phyloP scores from a whole-genome alignment of 2,329 filamentous ascomycete genomes.

The Amesomyces nigricolor region DNA sequence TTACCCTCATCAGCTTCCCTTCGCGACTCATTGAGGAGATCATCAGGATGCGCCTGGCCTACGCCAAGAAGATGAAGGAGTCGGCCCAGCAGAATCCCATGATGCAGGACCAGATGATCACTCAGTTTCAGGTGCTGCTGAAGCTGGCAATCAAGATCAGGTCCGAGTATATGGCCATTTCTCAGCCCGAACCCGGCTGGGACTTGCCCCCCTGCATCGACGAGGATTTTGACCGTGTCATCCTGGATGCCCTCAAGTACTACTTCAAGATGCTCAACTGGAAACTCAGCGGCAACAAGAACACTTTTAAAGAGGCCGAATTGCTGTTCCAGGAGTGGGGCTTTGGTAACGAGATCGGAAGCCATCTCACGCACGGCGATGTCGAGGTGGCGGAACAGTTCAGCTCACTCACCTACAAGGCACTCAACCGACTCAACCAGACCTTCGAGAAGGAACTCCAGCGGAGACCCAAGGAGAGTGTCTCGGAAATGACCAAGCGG shows the following conservation, averaged over 20 bases:
- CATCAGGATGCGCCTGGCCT: slow-evolving; percentile 83
- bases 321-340: slow-evolving; percentile 97
- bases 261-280: slow-evolving; percentile 99
- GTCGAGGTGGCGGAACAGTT: slow-evolving; percentile 98
- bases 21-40: slow-evolving; percentile 95
- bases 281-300: slow-evolving; percentile 96
- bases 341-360: slow-evolving; percentile 89
- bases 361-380: slow-evolving; percentile 86
- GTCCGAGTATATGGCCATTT: slow-evolving; percentile 76
- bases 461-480: slow-evolving; percentile 74
- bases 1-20: slow-evolving; percentile 95
- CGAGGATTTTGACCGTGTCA: slow-evolving; percentile 88
- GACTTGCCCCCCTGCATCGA: slow-evolving; percentile 94
- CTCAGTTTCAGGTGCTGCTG: slow-evolving; percentile 89
- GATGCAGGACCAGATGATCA: slow-evolving; percentile 96
- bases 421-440: slow-evolving; percentile 76
- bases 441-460: slow-evolving; percentile 92
- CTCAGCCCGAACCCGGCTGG: slow-evolving; percentile 86
- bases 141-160: slow-evolving; percentile 92
- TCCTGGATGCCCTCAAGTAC: slow-evolving; percentile 89
- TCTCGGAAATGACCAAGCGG: slow-evolving; percentile 87
- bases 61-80: slow-evolving; percentile 93
- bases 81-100: slow-evolving; percentile 85
- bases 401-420: slow-evolving; percentile 87
- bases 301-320: slow-evolving; percentile 98